Base-by-base conservation (phyloP, 305 asterid species). In the Solanum chacoense region DNA sequence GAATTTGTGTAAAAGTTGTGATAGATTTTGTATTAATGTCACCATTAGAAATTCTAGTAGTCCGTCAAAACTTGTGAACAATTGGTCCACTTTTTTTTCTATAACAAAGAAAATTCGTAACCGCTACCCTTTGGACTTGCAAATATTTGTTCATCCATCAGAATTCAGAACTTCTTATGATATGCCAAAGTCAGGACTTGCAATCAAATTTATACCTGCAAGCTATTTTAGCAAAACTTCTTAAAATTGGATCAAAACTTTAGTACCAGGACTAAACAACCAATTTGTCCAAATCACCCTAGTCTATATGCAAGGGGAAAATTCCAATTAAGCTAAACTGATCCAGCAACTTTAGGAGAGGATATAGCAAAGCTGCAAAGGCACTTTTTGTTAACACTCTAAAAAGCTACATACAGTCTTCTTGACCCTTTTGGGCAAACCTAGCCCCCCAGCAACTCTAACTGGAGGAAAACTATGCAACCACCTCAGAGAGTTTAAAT, bases 401-500 rank as follows among this genome's bases (percentile, higher is more conserved):
- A 90, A 83, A 85, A 81, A 20, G 87, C 83, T 87, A 88, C 88
- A 74, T 74, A 88, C 59, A 81, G 90, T 63, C 88, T 55, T 55
- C 88, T 55, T 55, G 87, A 81, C 84, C 83, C 88, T 86, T 81
- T 11, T 32, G 77, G 45, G 81, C 83, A 69, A 72, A 84, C 87
- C 74, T 35, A 50, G 9, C 38, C 13, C 38, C 55, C 83, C 65
- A 84, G 34, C 86, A 55, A 55, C 85, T 81, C 73, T 65, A 65
- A 32, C 88, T 75, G 89, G 87, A 13, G 42, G 89, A 63, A 79
- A 90, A 72, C 77, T 89, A 36, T 72, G 89, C 90, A 76, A 28
- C 89, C 90, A 85, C 36, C 36, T 45, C 87, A 83, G 7, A 31
- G 7, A 20, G 37, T 45, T 22, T 55, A 83, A 29, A 50, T 83